Percentiles rank a stretch among this genome's conserved stretches.
Evolutionary conservation across 805 yeast species (phyloP).

Genomic region (Candida broadrunensis): DNA sequence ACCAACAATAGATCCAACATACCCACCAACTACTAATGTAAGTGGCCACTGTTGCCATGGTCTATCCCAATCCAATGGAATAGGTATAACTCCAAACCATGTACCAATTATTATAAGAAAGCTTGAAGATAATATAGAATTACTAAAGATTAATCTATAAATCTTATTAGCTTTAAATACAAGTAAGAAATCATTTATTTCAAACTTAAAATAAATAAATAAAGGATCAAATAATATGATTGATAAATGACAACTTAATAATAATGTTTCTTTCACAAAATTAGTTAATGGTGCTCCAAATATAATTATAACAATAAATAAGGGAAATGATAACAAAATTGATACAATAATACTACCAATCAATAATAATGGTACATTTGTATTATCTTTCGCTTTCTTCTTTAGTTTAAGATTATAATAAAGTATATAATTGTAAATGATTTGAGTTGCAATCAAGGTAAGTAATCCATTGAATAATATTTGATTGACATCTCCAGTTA

Average conservation of each 20-base stretch:
- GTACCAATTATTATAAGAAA: slow-evolving; percentile 54
- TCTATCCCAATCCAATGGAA: slow-evolving; percentile 97
- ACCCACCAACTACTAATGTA: slow-evolving; percentile 77
- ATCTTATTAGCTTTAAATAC: slow-evolving; percentile 19
- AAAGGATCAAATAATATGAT: slow-evolving; percentile 61
- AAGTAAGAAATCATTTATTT: slow-evolving; percentile 33
- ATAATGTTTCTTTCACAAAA: slow-evolving; percentile 50
- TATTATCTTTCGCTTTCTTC: slow-evolving; percentile 6
- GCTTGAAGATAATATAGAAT: slow-evolving; percentile 25
- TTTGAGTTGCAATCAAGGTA: slow-evolving; percentile 19
- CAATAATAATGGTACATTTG: slow-evolving; percentile 21
- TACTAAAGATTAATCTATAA: slow-evolving; percentile 17
- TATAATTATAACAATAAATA: slow-evolving; percentile 46
- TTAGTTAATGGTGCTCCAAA: slow-evolving; percentile 80
- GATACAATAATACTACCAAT: slow-evolving; percentile 28
- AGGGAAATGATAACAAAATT: slow-evolving; percentile 31
- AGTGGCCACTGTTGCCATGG: slow-evolving; percentile 97
- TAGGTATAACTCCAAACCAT: slow-evolving; percentile 92
- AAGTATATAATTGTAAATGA: slow-evolving; percentile 19
- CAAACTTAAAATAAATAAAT: slow-evolving; percentile 52
- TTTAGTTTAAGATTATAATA: slow-evolving; percentile 6
- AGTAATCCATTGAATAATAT: slow-evolving; percentile 25
- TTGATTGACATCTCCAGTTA: slow-evolving; percentile 19
- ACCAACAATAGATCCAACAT: slow-evolving; percentile 70
- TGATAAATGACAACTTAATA: slow-evolving; percentile 62